phyloP scores from a whole-genome alignment of 2,329 filamentous ascomycete species.

The Colletotrichum lindemuthianum region DNA sequence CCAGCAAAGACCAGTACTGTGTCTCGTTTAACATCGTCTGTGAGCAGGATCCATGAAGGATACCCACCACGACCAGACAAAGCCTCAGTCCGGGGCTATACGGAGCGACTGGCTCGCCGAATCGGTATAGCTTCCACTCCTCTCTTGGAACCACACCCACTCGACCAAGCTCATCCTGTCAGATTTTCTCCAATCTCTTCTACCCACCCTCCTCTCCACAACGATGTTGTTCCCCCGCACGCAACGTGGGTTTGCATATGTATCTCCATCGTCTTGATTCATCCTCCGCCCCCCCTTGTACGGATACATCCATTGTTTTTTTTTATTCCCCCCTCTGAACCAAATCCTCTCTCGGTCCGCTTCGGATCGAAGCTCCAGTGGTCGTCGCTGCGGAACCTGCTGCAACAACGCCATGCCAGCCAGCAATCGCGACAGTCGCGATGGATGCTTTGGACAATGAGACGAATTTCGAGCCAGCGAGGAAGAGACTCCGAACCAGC shows the following conservation, averaged over 20 bases:
- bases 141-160: no score
- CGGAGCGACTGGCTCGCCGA: conserved; percentile 8
- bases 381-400: conserved; percentile 17
- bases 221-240: conserved; percentile 23
- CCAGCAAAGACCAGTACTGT: not conserved
- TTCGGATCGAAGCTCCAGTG: conserved; percentile 41
- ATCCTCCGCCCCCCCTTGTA: conserved; percentile 21
- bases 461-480: conserved; percentile 42
- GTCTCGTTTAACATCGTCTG: not conserved
- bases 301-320: conserved; percentile 27
- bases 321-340: conserved; percentile 10
- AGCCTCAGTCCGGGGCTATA: not conserved
- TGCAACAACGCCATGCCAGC: conserved; percentile 24
- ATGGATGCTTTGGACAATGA: conserved; percentile 42
- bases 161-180: not conserved
- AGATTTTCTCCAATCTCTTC: conserved; percentile 26
- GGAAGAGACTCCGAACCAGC: conserved; percentile 54
- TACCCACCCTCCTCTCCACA: conserved; percentile 24
- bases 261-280: conserved; percentile 28
- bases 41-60: not conserved
- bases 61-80: not conserved
- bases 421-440: conserved; percentile 11
- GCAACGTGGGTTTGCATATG: conserved; percentile 31
- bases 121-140: not conserved
- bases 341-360: conserved; percentile 43